These are phyloP conservation scores for Austroboletus novae-zelandiae DNA, from an alignment of 1,284 basidiomycete genomes.

Conservation along the genomic window DNA sequence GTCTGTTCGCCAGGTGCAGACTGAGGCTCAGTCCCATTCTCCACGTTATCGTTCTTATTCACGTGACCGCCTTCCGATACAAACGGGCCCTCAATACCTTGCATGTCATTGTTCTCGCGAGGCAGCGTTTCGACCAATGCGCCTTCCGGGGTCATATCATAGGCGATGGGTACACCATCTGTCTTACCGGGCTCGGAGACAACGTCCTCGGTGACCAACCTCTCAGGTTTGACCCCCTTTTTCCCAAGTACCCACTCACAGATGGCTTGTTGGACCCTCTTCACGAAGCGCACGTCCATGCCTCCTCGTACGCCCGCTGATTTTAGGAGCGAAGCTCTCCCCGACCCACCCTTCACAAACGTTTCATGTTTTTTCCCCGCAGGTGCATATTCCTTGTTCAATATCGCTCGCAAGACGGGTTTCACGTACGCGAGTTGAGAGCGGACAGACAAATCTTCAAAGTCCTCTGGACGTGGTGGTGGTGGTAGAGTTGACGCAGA, in stretches of 20 bases:
- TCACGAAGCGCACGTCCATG: conserved; percentile 51
- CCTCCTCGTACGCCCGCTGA: conserved; percentile 50
- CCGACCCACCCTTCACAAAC: conserved; percentile 58
- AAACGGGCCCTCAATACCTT: conserved; percentile 14
- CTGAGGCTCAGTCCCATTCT: background rate
- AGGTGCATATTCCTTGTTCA: conserved; percentile 55
- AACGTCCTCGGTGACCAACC: conserved; percentile 3
- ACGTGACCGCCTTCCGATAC: background rate
- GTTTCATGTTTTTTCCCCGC: conserved; percentile 43
- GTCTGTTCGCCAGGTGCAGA: conserved; percentile 2
- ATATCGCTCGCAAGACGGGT: conserved; percentile 55
- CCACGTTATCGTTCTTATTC: background rate
- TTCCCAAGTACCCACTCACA: conserved; percentile 54
- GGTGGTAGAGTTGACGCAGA: conserved; percentile 40
- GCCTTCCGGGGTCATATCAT: background rate
- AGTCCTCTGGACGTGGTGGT: conserved; percentile 40
- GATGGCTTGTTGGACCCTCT: conserved; percentile 44
- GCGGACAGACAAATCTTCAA: conserved; percentile 47
- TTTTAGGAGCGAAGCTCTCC: conserved; percentile 44
- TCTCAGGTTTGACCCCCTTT: conserved; percentile 28
- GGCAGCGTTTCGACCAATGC: background rate
- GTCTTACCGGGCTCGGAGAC: background rate
- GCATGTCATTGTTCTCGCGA: conserved; percentile 16
- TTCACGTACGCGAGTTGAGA: conserved; percentile 64
- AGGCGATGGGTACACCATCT: background rate